Percentiles rank a stretch among this genome's conserved stretches.
Evolutionary conservation across 208 protist species (phyloP).

Genomic region (Wallacemonas rigidus): DNA sequence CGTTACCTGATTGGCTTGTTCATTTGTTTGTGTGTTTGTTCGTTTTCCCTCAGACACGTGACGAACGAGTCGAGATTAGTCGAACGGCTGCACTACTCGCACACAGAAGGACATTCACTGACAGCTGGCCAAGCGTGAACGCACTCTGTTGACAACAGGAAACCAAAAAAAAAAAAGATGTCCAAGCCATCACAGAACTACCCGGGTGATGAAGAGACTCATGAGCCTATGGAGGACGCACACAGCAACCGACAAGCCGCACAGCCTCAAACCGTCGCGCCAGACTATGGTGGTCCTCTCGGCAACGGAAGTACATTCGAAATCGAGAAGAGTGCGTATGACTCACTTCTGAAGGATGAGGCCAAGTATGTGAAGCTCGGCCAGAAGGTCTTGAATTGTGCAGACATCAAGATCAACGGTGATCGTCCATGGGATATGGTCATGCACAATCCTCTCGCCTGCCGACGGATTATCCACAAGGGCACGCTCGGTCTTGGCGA

Average conservation of each 20-base stretch:
- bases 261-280: slow-evolving; percentile 11
- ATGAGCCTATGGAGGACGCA: slow-evolving; percentile 11
- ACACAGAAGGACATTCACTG: too few species aligned
- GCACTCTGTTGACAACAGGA: too few species aligned
- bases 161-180: background rate
- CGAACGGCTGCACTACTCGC: too few species aligned
- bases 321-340: slow-evolving; percentile 26
- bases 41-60: too few species aligned
- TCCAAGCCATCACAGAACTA: background rate
- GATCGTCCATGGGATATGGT: slow-evolving; percentile 44
- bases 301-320: slow-evolving; percentile 43
- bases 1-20: too few species aligned
- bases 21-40: too few species aligned
- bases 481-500: slow-evolving; percentile 58
- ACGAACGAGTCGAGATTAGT: too few species aligned
- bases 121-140: too few species aligned
- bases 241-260: slow-evolving; percentile 16
- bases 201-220: background rate
- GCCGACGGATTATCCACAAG: slow-evolving; percentile 45
- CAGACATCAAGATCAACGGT: slow-evolving; percentile 43
- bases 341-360: slow-evolving; percentile 30
- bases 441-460: slow-evolving; percentile 48
- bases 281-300: slow-evolving; percentile 13
- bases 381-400: slow-evolving; percentile 45
- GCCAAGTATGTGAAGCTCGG: slow-evolving; percentile 32